These are phyloP conservation scores for Fraxinus angustifolia DNA, from an alignment of 305 asterid species.

Conservation along the genomic window DNA sequence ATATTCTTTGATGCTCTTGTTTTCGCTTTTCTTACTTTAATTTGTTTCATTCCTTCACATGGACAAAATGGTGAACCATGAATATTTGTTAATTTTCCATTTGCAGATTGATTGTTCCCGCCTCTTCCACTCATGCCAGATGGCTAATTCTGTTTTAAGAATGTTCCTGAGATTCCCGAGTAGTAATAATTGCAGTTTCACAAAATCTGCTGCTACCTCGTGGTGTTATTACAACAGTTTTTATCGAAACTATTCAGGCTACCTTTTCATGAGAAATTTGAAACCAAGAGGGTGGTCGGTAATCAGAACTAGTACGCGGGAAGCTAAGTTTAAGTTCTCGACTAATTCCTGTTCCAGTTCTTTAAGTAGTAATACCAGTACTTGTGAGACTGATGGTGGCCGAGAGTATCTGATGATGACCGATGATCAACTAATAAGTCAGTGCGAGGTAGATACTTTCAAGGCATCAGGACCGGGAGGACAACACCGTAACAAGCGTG, in stretches of 20 bases:
- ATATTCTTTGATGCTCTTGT: background rate
- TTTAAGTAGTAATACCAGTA: conserved; percentile 6
- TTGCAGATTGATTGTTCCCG: conserved; percentile 20
- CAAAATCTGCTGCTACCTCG: conserved; percentile 29
- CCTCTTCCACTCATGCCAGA: conserved; percentile 23
- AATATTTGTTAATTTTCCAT: background rate
- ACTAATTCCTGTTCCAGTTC: conserved; percentile 26
- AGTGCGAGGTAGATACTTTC: conserved; percentile 77
- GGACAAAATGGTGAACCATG: background rate
- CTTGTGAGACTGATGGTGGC: conserved; percentile 36
- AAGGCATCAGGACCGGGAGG: conserved; percentile 94
- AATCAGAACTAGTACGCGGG: conserved; percentile 6
- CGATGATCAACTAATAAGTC: conserved; percentile 75
- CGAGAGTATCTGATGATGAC: conserved; percentile 55
- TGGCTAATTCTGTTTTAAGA: conserved; percentile 48
- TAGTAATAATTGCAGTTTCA: conserved; percentile 25
- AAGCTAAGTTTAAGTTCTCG: conserved; percentile 23
- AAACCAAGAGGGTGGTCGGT: conserved; percentile 17
- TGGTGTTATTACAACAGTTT: conserved; percentile 20
- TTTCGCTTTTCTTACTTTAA: background rate
- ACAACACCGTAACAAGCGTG: conserved; percentile 95
- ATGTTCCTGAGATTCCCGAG: conserved; percentile 39
- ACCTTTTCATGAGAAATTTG: conserved; percentile 17
- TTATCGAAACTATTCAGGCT: conserved; percentile 17
- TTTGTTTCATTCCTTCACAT: background rate